Conservation (phyloP, 73 alveolate genomes). For the Stentor coeruleus region DNA sequence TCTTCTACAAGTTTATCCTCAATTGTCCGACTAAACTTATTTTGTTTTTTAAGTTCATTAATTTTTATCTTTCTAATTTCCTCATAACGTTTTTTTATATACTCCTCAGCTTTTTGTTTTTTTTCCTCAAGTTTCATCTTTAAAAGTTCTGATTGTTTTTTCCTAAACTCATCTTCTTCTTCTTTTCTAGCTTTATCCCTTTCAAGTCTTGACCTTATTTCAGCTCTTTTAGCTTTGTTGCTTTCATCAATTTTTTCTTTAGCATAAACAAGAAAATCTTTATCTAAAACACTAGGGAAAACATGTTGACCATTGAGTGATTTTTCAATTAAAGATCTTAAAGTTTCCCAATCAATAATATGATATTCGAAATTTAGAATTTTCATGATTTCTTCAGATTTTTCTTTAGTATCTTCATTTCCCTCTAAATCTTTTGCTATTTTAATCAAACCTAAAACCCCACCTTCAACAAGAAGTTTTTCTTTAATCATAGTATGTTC, state of each 20-base stretch:
- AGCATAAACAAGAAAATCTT: not conserved
- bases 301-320: not conserved
- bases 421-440: not conserved
- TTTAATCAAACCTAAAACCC: not conserved
- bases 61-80: not conserved
- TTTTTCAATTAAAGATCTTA: not conserved
- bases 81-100: slow-evolving; percentile 8
- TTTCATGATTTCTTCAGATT: no score
- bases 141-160: not conserved
- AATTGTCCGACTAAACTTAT: not conserved
- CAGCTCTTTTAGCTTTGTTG: not conserved
- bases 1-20: slow-evolving; percentile 1
- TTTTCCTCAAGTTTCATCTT: slow-evolving; percentile 24
- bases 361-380: no score
- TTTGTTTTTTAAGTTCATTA: not conserved
- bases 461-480: slow-evolving; percentile 9
- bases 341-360: not conserved
- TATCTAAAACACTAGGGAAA: not conserved
- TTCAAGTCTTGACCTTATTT: slow-evolving; percentile 11
- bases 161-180: slow-evolving; percentile 6
- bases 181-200: not conserved
- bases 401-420: no score
- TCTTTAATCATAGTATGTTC: not conserved
- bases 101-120: not conserved
- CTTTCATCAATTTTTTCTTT: not conserved